Conservation (phyloP, 1,284 basidiomycete genomes). For the Marasmius fiardii region DNA sequence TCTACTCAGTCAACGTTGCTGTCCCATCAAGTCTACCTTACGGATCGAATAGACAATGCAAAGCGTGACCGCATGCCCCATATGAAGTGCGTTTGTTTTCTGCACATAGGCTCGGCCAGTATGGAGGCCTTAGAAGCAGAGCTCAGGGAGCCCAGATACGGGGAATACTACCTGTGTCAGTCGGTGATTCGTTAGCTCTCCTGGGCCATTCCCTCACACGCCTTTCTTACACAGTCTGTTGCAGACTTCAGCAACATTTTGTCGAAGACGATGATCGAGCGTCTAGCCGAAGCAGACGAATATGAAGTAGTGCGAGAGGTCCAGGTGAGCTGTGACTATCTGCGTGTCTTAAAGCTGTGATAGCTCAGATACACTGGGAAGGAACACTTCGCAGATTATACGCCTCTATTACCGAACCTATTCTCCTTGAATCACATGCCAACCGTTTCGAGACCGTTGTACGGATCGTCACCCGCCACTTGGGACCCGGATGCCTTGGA, state of each 20-base stretch:
- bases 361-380: slow-evolving; percentile 24
- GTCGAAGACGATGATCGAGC: slow-evolving; percentile 89
- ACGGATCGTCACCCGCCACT: slow-evolving; percentile 59
- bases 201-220: slow-evolving; percentile 17
- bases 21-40: slow-evolving; percentile 97
- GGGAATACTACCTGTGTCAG: slow-evolving; percentile 97
- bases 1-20: slow-evolving; percentile 93
- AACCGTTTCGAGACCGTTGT: slow-evolving; percentile 57
- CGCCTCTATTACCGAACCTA: slow-evolving; percentile 81
- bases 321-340: slow-evolving; percentile 56
- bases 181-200: slow-evolving; percentile 54
- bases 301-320: slow-evolving; percentile 97
- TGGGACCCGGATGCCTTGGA: slow-evolving; percentile 80
- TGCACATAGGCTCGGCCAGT: slow-evolving; percentile 79
- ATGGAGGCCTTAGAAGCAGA: slow-evolving; percentile 83
- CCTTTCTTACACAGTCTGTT: slow-evolving; percentile 15
- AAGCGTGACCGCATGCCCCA: slow-evolving; percentile 89
- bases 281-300: slow-evolving; percentile 92
- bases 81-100: slow-evolving; percentile 95
- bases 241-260: slow-evolving; percentile 94
- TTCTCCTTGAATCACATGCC: slow-evolving; percentile 88
- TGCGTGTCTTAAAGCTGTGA: neutral
- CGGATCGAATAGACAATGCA: slow-evolving; percentile 93
- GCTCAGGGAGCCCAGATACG: slow-evolving; percentile 88
- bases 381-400: slow-evolving; percentile 97